phyloP scores from a whole-genome alignment of 176 grass and related monocot species.

The Triticum turgidum region DNA sequence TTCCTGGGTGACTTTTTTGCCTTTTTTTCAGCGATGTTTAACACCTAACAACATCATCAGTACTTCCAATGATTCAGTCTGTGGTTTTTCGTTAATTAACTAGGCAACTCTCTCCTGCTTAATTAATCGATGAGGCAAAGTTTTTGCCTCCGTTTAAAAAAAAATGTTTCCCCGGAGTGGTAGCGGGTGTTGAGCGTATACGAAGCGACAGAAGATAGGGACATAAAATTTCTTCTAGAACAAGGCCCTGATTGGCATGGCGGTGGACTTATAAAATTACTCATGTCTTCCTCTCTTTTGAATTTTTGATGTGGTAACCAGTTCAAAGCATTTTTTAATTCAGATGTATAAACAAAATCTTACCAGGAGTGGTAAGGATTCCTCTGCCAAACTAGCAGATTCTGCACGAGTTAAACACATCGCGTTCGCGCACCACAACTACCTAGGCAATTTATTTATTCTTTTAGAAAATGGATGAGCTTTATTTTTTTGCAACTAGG shows the following conservation, averaged over 20 bases:
- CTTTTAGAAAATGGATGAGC: not conserved
- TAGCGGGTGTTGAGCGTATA: too few species aligned
- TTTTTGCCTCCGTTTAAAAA: too few species aligned
- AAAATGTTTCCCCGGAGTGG: too few species aligned
- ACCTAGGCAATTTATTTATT: not conserved
- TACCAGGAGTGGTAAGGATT: not conserved
- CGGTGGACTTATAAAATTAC: too few species aligned
- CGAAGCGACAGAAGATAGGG: too few species aligned
- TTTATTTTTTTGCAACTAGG: not conserved
- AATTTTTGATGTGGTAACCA: too few species aligned
- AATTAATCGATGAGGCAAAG: too few species aligned
- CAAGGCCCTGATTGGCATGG: too few species aligned
- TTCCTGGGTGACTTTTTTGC: not conserved
- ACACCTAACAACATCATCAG: too few species aligned
- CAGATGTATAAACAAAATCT: not conserved
- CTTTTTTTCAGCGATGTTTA: not conserved
- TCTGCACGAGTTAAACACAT: not conserved
- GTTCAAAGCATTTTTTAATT: not conserved
- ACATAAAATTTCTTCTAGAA: too few species aligned
- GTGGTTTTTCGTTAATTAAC: not conserved
- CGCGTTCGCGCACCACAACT: not conserved
- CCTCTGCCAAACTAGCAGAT: not conserved
- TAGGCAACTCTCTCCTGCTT: too few species aligned
- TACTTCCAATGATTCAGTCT: not conserved
- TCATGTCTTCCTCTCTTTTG: too few species aligned